Evolutionary conservation across 805 yeast species (phyloP).

Genomic region (Pichia nakasei): DNA sequence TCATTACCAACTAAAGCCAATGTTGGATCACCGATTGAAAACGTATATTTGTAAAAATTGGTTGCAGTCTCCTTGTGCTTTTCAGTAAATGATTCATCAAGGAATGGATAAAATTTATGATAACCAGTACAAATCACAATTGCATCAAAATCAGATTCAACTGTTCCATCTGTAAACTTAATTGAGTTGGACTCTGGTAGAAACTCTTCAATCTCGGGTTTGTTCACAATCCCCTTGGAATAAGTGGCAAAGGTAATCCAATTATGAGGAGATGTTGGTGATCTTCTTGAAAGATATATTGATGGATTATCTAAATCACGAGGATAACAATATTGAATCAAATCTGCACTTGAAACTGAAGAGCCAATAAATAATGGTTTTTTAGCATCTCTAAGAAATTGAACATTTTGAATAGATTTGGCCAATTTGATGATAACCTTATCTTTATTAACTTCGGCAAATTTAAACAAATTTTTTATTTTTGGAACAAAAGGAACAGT

Average conservation of each 20-base stretch:
- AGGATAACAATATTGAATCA: constrained; percentile 29
- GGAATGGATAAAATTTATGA: constrained; percentile 36
- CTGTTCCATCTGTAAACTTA: constrained; percentile 28
- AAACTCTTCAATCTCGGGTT: constrained; percentile 14
- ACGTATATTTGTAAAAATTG: constrained; percentile 26
- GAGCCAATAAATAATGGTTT: constrained; percentile 38
- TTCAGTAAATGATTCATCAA: constrained; percentile 11
- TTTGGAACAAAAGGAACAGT: constrained; percentile 51
- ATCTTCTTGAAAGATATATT: constrained; percentile 14
- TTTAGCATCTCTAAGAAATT: constrained; percentile 30
- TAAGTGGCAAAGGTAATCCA: constrained; percentile 11
- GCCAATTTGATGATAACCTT: constrained; percentile 47
- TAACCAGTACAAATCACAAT: constrained; percentile 46
- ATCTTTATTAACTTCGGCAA: constrained; percentile 32
- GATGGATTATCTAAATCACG: constrained; percentile 19
- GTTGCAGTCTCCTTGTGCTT: constrained; percentile 2
- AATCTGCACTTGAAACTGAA: constrained; percentile 32
- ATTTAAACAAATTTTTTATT: constrained; percentile 19
- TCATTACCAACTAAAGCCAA: constrained; percentile 34
- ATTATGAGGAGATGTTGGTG: neutral
- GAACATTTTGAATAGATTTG: constrained; percentile 39
- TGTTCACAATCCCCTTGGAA: constrained; percentile 12
- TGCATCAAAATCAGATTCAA: constrained; percentile 27
- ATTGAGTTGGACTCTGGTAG: constrained; percentile 15
- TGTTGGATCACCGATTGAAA: constrained; percentile 35